These are phyloP conservation scores for Decorospora gaudefroyi DNA, from an alignment of 2,329 filamentous ascomycete genomes.

Conservation along the genomic window DNA sequence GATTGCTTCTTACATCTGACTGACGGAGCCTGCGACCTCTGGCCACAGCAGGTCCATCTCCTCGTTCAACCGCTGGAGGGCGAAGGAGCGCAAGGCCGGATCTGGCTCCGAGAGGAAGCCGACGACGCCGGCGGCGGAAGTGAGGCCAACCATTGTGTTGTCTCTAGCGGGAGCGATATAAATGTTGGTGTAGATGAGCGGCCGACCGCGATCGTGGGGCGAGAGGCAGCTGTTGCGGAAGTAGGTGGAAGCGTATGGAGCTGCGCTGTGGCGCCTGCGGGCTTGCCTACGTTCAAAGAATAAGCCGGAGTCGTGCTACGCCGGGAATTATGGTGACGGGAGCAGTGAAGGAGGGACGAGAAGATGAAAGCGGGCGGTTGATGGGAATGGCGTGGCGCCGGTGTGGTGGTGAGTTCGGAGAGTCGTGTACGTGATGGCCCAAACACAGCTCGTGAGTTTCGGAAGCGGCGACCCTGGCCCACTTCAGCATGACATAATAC, in stretches of 20 bases:
- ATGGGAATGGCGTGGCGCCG: constrained; percentile 42
- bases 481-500: constrained; percentile 25
- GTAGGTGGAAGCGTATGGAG: constrained; percentile 45
- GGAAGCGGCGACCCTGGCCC: constrained; percentile 26
- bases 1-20: constrained; percentile 75
- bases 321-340: constrained; percentile 13
- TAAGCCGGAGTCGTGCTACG: constrained; percentile 16
- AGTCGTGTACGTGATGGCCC: constrained; percentile 32
- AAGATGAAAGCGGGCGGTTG: constrained; percentile 32
- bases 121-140: constrained; percentile 91
- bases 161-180: constrained; percentile 14
- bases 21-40: constrained; percentile 89
- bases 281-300: constrained; percentile 15
- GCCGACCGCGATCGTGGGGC: constrained; percentile 29
- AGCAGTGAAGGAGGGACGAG: constrained; percentile 40
- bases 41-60: constrained; percentile 98
- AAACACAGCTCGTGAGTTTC: constrained; percentile 31
- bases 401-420: constrained; percentile 34
- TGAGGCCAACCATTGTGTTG: constrained; percentile 79
- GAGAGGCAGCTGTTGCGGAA: constrained; percentile 35
- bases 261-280: constrained; percentile 43
- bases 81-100: constrained; percentile 90
- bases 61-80: constrained; percentile 90
- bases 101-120: constrained; percentile 96
- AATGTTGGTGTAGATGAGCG: constrained; percentile 17